These are phyloP conservation scores for Vitis rupestris DNA, from an alignment of 164 flowering plant genomes.

Conservation along the genomic window DNA sequence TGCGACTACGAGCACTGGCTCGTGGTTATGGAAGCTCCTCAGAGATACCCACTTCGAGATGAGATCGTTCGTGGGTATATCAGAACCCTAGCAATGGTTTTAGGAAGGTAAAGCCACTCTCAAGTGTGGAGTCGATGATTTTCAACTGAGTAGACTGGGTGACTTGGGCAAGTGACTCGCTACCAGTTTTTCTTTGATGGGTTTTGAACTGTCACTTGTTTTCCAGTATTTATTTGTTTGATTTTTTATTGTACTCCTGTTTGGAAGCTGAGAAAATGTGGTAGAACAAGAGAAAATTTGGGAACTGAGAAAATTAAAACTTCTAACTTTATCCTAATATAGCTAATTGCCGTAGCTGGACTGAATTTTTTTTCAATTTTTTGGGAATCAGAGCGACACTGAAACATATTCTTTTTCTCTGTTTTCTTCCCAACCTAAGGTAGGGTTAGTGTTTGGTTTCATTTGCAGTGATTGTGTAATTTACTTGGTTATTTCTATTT, in stretches of 20 bases:
- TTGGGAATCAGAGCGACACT: too few species aligned
- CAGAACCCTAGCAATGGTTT: slow-evolving; percentile 26
- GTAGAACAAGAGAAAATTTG: too few species aligned
- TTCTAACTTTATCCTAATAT: too few species aligned
- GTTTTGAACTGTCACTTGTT: too few species aligned
- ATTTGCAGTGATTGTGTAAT: neutral
- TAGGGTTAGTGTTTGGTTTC: neutral
- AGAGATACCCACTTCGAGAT: slow-evolving; percentile 28
- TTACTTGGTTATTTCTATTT: neutral
- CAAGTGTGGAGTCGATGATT: too few species aligned
- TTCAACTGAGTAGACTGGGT: neutral
- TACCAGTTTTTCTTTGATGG: neutral
- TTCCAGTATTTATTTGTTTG: neutral
- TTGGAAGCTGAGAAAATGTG: neutral
- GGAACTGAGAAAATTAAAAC: too few species aligned
- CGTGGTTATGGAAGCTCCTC: slow-evolving; percentile 34
- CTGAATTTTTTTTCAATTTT: neutral
- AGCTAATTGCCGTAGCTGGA: neutral
- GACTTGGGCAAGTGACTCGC: neutral
- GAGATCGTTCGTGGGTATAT: slow-evolving; percentile 29
- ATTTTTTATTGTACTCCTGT: neutral
- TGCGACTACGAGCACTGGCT: slow-evolving; percentile 46
- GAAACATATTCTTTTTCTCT: too few species aligned
- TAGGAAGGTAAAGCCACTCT: slow-evolving; percentile 28
- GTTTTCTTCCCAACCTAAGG: too few species aligned